A percentile compares a stretch with the other conserved stretches of the same genome.
phyloP scores from a whole-genome alignment of 768 basidiomycete genomes.

The Xerocomellus intermedius region DNA sequence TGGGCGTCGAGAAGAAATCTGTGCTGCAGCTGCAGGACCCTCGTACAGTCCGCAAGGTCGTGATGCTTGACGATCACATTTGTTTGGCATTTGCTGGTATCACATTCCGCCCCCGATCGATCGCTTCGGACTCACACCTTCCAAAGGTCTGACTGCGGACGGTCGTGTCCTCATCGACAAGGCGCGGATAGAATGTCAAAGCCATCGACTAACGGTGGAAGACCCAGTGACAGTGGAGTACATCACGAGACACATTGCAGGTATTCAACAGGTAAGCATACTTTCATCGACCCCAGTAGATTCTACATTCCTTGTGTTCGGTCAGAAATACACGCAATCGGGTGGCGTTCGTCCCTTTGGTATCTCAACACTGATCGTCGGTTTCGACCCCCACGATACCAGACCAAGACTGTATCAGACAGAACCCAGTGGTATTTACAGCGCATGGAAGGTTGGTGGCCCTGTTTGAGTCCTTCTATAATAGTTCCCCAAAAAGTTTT shows the following conservation, averaged over 20 bases:
- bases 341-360: constrained; percentile 98
- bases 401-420: constrained; percentile 92
- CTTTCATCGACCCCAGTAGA: not conserved
- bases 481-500: not conserved
- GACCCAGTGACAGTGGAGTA: constrained; percentile 99
- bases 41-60: constrained; percentile 95
- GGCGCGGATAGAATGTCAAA: constrained; percentile 96
- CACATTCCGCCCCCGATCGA: constrained; percentile 20
- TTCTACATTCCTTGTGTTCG: not conserved
- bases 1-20: constrained; percentile 99
- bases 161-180: constrained; percentile 98
- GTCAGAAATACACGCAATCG: constrained; percentile 93
- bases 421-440: constrained; percentile 97
- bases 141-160: constrained; percentile 89
- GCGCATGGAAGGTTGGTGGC: constrained; percentile 87
- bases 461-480: not conserved
- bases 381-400: constrained; percentile 92
- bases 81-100: constrained; percentile 96
- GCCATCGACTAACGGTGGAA: constrained; percentile 94
- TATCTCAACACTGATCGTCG: constrained; percentile 93
- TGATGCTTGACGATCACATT: constrained; percentile 97
- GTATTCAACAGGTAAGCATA: constrained; percentile 87
- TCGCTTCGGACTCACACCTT: constrained; percentile 9
- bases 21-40: constrained; percentile 97
- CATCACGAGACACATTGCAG: constrained; percentile 96